phyloP scores from a whole-genome alignment of 2,329 filamentous ascomycete genomes.

The Aurifilum marmelostoma region DNA sequence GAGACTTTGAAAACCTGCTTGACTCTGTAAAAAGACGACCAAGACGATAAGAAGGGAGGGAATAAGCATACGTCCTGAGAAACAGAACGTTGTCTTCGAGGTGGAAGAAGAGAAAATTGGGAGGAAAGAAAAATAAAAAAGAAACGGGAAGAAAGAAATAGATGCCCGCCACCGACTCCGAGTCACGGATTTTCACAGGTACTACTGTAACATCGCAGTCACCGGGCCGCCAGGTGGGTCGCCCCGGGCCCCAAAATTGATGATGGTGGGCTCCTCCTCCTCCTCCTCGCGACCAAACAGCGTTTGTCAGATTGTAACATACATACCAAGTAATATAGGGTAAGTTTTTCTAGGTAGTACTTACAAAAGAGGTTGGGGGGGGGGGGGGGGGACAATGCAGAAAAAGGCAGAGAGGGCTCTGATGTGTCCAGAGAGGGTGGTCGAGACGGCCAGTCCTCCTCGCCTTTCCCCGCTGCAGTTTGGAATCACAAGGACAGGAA shows the following conservation, averaged over 20 bases:
- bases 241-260: conserved; percentile 5
- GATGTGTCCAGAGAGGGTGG: conserved; percentile 1
- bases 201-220: conserved; percentile 5
- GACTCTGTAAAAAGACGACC: not conserved
- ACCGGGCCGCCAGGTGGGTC: conserved; percentile 27
- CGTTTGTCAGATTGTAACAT: not conserved
- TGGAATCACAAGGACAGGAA: not conserved
- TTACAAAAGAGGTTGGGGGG: too few species aligned
- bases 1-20: not conserved
- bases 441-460: conserved; percentile 19
- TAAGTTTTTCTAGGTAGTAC: too few species aligned
- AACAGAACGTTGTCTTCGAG: not conserved
- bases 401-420: too few species aligned
- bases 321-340: too few species aligned
- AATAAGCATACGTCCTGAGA: not conserved
- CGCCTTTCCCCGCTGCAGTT: not conserved
- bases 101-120: not conserved
- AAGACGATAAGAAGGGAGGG: not conserved
- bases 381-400: too few species aligned
- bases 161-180: conserved; percentile 18
- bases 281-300: not conserved
- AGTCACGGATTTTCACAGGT: conserved; percentile 5
- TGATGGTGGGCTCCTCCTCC: conserved; percentile 15
- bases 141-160: conserved; percentile 12
- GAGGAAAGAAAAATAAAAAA: not conserved